Base-by-base conservation (phyloP, 108 stramenopile genomes). In the Asterionellopsis glacialis region DNA sequence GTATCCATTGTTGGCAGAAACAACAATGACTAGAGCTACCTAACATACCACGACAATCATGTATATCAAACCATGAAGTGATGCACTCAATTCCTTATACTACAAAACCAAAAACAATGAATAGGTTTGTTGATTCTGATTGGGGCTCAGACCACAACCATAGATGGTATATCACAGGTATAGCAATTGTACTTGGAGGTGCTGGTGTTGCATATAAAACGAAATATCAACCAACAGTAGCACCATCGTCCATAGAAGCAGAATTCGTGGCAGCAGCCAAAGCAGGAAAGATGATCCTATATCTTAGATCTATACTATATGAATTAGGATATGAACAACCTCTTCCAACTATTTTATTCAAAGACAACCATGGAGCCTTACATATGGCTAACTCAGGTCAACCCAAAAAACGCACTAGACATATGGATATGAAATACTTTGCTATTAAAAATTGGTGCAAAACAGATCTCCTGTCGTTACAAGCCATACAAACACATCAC, bases 381-480 rank as follows among this genome's bases (percentile, higher is more conserved):
- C 10, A 26, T 1, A 49, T 76, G 50, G 63, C 61, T 18, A 74
- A 74, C 33, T 23, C 63, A 40, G 43, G 45, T 12, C 48, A 50
- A 61, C 73, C 68, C 18, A 78, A 68, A 12, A 45, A 47, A 25
- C 45, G 67, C 15, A 56, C 75, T 22, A 38, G 65, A 9, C 75
- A 76, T 33, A 45, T 76, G 7, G 70, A 76, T 26, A 71, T 71
- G 39, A 40, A 55, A 14, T 59, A 61, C 40, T 64, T 58, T 51
- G 63, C 56, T 11, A 14, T 70, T 15, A 41, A 42, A 9, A 57
- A 68, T 39, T 68, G 67, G 67, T n/a, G n/a, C n/a, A n/a, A n/a
- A n/a, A n/a, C n/a, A n/a, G n/a, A n/a, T n/a, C n/a, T n/a, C n/a
- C n/a, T n/a, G n/a, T n/a, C n/a, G n/a, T n/a, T n/a, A n/a, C n/a